Evolutionary conservation across 805 yeast species (phyloP).

Genomic region (Yarrowia sp.): DNA sequence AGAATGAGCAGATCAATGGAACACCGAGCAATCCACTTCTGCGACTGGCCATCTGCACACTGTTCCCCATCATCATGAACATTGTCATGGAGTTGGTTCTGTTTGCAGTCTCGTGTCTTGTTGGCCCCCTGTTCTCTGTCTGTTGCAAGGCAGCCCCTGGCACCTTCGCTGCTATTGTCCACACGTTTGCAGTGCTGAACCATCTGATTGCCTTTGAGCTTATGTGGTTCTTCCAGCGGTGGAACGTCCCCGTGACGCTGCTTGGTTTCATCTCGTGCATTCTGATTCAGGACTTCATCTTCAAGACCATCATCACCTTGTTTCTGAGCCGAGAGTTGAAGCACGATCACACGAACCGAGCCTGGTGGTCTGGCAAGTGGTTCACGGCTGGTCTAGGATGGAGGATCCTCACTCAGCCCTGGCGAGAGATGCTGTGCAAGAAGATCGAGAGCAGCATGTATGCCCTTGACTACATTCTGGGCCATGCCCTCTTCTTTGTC

Average conservation of each 20-base stretch:
- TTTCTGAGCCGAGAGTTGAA: constrained; percentile 67
- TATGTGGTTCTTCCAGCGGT: constrained; percentile 71
- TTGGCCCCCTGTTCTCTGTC: constrained; percentile 53
- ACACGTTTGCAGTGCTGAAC: constrained; percentile 58
- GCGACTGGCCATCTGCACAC: constrained; percentile 56
- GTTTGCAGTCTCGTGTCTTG: constrained; percentile 51
- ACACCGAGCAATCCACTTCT: constrained; percentile 58
- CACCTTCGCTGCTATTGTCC: constrained; percentile 63
- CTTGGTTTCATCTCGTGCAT: constrained; percentile 65
- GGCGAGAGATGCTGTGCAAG: constrained; percentile 86
- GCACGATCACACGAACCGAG: constrained; percentile 64
- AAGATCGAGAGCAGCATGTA: constrained; percentile 84
- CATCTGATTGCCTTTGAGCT: constrained; percentile 66
- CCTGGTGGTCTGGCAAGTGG: constrained; percentile 65
- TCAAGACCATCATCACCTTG: constrained; percentile 58
- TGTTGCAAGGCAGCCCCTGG: constrained; percentile 56
- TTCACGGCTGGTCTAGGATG: constrained; percentile 77
- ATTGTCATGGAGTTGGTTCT: constrained; percentile 46
- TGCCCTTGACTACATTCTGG: constrained; percentile 88
- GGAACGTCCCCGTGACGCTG: constrained; percentile 65
- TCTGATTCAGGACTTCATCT: constrained; percentile 64
- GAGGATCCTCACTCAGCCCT: constrained; percentile 82
- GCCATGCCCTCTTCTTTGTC: constrained; percentile 77
- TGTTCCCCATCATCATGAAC: constrained; percentile 45
- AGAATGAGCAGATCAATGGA: constrained; percentile 24